Conservation (phyloP, 1,284 basidiomycete species). For the Ganoderma resinaceum region DNA sequence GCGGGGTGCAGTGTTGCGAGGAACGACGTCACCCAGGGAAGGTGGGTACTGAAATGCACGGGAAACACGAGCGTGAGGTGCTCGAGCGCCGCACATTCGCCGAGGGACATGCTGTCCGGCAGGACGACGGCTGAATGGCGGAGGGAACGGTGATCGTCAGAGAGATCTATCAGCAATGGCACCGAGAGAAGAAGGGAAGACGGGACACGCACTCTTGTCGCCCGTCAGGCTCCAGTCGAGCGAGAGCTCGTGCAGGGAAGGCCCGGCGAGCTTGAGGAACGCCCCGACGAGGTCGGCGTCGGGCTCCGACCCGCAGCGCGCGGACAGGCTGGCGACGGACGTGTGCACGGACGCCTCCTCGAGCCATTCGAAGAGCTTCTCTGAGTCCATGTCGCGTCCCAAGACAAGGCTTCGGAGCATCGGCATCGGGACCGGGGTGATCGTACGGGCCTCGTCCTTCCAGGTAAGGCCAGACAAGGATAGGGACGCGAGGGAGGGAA, state of each 20-base stretch:
- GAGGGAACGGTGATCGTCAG: neutral
- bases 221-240: conserved; percentile 38
- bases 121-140: conserved; percentile 28
- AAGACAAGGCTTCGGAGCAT: conserved; percentile 26
- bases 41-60: conserved; percentile 31
- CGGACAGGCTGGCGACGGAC: conserved; percentile 30
- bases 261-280: conserved; percentile 32
- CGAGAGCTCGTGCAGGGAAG: conserved; percentile 33
- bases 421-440: conserved; percentile 12
- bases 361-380: conserved; percentile 35
- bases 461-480: conserved; percentile 37
- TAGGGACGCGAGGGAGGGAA: conserved; percentile 34
- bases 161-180: neutral
- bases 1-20: conserved; percentile 29
- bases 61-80: conserved; percentile 36
- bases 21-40: conserved; percentile 38
- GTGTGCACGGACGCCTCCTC: conserved; percentile 29
- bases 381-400: conserved; percentile 34
- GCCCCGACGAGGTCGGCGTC: conserved; percentile 36
- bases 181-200: conserved; percentile 2
- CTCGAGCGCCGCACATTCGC: conserved; percentile 30
- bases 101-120: conserved; percentile 33
- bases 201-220: conserved; percentile 29
- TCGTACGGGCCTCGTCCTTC: conserved; percentile 22
- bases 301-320: conserved; percentile 32